phyloP scores from a whole-genome alignment of 2,329 filamentous ascomycete genomes.

The Grosmannia penicillata region DNA sequence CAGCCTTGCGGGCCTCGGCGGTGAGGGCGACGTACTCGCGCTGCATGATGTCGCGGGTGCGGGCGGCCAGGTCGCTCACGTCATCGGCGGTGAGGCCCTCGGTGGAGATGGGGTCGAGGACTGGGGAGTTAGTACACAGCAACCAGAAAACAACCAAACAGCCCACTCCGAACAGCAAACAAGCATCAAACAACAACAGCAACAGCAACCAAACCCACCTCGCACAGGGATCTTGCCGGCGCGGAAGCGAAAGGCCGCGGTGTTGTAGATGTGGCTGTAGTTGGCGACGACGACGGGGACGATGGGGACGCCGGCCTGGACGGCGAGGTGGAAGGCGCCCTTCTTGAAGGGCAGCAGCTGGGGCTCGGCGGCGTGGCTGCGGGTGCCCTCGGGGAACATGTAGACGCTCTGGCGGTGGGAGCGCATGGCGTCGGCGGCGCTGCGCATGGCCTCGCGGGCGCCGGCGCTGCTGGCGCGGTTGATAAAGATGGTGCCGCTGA shows the following conservation, averaged over 20 bases:
- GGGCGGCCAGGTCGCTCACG: conserved; percentile 56
- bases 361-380: conserved; percentile 74
- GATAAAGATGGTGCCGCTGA: conserved; percentile 88
- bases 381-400: conserved; percentile 85
- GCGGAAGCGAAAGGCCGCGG: conserved; percentile 50
- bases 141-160: neutral
- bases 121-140: conserved; percentile 31
- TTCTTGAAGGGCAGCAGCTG: conserved; percentile 93
- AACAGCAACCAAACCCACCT: conserved; percentile 27
- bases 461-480: conserved; percentile 74
- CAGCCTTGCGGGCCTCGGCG: conserved; percentile 21
- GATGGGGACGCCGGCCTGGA: conserved; percentile 87
- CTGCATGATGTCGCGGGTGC: conserved; percentile 63
- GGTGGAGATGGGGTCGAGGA: conserved; percentile 70
- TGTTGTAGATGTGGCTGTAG: conserved; percentile 58
- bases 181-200: neutral
- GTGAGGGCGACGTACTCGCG: conserved; percentile 43
- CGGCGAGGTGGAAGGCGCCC: conserved; percentile 89
- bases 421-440: conserved; percentile 68
- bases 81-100: conserved; percentile 57
- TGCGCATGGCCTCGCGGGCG: conserved; percentile 71
- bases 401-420: conserved; percentile 59
- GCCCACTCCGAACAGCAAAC: neutral
- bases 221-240: conserved; percentile 60
- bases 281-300: conserved; percentile 74